Evolutionary conservation across 257 asterid genomes (phyloP).

Genomic region (Petrea volubilis): DNA sequence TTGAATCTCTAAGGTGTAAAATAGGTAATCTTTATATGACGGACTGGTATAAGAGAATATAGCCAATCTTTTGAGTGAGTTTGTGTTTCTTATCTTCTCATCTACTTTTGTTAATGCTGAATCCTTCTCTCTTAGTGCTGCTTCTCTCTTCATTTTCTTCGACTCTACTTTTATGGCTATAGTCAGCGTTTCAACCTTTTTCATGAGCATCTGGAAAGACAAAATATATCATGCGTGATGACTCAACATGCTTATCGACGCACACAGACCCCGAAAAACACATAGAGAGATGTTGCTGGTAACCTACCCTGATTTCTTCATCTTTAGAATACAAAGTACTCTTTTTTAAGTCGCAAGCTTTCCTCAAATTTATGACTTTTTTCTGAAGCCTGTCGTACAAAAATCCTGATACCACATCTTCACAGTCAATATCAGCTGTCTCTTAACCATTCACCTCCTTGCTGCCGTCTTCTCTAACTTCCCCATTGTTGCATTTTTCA

Average conservation of each 20-base stretch:
- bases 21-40: too few species aligned
- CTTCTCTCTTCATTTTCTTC: slow-evolving; percentile 72
- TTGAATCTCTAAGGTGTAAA: neutral
- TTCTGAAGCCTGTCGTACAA: slow-evolving; percentile 85
- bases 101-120: slow-evolving; percentile 35
- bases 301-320: slow-evolving; percentile 71
- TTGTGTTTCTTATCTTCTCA: slow-evolving; percentile 40
- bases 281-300: neutral
- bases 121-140: slow-evolving; percentile 55
- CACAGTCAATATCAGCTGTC: slow-evolving; percentile 27
- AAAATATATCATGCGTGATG: neutral
- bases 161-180: slow-evolving; percentile 66
- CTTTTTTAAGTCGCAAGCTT: slow-evolving; percentile 57
- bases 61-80: slow-evolving; percentile 51
- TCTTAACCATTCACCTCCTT: slow-evolving; percentile 34
- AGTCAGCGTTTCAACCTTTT: slow-evolving; percentile 62
- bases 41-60: neutral
- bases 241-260: neutral
- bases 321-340: slow-evolving; percentile 56
- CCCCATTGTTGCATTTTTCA: slow-evolving; percentile 26
- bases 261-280: neutral
- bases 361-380: slow-evolving; percentile 76
- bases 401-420: slow-evolving; percentile 79
- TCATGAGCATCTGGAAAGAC: slow-evolving; percentile 58
- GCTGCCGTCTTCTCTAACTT: slow-evolving; percentile 32